Percentiles rank a stretch among this genome's conserved stretches.
These are phyloP conservation scores for Blastobotrys persicus DNA, from an alignment of 1,139 yeast species.

Conservation along the genomic window DNA sequence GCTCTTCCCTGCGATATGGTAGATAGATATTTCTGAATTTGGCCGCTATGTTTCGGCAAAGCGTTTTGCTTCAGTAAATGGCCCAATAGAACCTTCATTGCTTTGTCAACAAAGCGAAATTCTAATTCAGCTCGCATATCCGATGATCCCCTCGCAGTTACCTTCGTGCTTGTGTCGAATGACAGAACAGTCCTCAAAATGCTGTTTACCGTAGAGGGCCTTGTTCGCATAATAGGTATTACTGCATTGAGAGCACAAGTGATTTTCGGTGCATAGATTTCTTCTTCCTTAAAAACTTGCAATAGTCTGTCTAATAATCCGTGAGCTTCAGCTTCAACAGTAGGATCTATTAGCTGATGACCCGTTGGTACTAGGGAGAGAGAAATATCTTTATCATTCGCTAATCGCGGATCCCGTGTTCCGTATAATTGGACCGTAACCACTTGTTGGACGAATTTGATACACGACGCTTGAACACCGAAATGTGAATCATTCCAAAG, in stretches of 20 bases:
- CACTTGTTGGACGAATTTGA: constrained; percentile 69
- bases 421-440: constrained; percentile 67
- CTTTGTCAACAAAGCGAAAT: constrained; percentile 39
- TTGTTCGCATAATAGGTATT: constrained; percentile 34
- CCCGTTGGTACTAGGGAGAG: constrained; percentile 56
- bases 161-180: constrained; percentile 34
- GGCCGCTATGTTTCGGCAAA: constrained; percentile 29
- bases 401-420: constrained; percentile 37
- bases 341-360: constrained; percentile 64
- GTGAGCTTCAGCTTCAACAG: constrained; percentile 69
- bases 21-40: constrained; percentile 35
- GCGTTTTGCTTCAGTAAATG: constrained; percentile 32
- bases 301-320: constrained; percentile 66
- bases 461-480: constrained; percentile 58
- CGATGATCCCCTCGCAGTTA: constrained; percentile 20
- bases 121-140: constrained; percentile 31
- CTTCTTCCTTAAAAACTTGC: constrained; percentile 52
- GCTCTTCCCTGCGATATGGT: constrained; percentile 34
- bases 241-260: constrained; percentile 38
- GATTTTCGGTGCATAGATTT: constrained; percentile 32
- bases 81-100: constrained; percentile 36
- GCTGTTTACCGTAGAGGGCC: constrained; percentile 36
- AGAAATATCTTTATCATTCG: constrained; percentile 47
- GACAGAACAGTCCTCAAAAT: constrained; percentile 36
- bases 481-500: constrained; percentile 34